Evolutionary conservation across 2,329 filamentous ascomycete genomes (phyloP), one percentile per base, ranked within the genome.

Genomic region (Gnomoniopsis sp.): DNA sequence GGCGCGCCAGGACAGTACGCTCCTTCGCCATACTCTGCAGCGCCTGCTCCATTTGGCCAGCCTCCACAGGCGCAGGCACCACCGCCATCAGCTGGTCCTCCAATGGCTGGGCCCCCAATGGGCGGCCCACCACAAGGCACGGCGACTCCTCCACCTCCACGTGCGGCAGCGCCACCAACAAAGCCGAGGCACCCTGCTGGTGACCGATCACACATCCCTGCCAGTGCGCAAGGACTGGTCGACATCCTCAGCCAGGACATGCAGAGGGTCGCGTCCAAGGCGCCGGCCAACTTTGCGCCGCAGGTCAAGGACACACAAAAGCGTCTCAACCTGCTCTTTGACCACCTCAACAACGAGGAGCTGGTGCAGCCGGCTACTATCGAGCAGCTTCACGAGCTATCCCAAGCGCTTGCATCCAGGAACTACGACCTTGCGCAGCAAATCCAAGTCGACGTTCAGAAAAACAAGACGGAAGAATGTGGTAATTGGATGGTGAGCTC

Each of bases 271-370:
- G 93, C 93, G 60, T 77, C 87, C 34, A 89, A 91, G 65, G 95
- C 95, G 0, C 95, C 95, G 19, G 79, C 88, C n/a, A 87, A 88
- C 17, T 97, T 95, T 76, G 88, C 90, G 63, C 83, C 87, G 15
- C 93, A 98, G 71, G 92, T 99, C 21, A 90, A 91, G 67, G 95
- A 98, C 71, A 95, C 93, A 2, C 91, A 96, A 72, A 96, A 96
- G 76, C 87, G 95, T 30, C 82, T 99, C 60, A 90, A 90, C 67
- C 87, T 97, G 52, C 79, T 99, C n/a, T 98, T 97, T 71, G 93
- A 99, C 70, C 92, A 97, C 72, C 80, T 99, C 49, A 99, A 98
- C 81, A 98, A 98, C 65, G 89, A 93, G 69, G 93, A 98, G 69
- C 79, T 97, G 44, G 80, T 98, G 56, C 90, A 89, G 76, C 84